Percentiles rank a stretch among this genome's conserved stretches.
These are phyloP conservation scores for Lentinula detonsa DNA, from an alignment of 768 basidiomycete species.

Conservation along the genomic window DNA sequence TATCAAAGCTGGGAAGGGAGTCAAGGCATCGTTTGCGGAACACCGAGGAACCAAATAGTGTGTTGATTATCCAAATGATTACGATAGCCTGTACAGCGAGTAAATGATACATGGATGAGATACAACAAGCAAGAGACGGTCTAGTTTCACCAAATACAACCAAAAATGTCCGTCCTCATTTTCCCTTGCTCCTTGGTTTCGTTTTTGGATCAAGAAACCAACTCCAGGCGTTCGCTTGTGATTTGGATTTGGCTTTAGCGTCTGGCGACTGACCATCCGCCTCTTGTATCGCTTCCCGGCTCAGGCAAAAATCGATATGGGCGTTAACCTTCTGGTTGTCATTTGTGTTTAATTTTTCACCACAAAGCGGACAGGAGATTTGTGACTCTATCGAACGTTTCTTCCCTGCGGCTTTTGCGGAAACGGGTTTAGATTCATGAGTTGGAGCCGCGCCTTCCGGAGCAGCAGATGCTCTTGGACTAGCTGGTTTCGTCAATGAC, in stretches of 20 bases:
- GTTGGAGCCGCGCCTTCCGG: neutral
- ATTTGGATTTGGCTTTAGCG: conserved; percentile 7
- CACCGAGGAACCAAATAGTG: conserved; percentile 51
- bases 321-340: conserved; percentile 70
- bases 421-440: neutral
- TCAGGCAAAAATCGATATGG: conserved; percentile 89
- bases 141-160: neutral
- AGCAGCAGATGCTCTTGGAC: neutral
- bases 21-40: conserved; percentile 72
- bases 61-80: conserved; percentile 5
- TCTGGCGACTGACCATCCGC: conserved; percentile 45
- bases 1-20: conserved; percentile 66
- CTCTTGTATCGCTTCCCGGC: conserved; percentile 67
- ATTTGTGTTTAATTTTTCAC: conserved; percentile 54
- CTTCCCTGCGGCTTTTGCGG: conserved; percentile 14
- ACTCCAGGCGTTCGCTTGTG: conserved; percentile 1
- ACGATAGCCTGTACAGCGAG: neutral
- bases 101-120: neutral
- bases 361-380: conserved; percentile 65
- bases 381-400: conserved; percentile 24
- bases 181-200: conserved; percentile 6
- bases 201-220: conserved; percentile 7
- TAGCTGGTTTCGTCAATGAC: neutral
- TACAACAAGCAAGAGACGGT: neutral
- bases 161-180: neutral